These are phyloP conservation scores for Alternaria sp. DNA, from an alignment of 2,329 filamentous ascomycete species.

Conservation along the genomic window DNA sequence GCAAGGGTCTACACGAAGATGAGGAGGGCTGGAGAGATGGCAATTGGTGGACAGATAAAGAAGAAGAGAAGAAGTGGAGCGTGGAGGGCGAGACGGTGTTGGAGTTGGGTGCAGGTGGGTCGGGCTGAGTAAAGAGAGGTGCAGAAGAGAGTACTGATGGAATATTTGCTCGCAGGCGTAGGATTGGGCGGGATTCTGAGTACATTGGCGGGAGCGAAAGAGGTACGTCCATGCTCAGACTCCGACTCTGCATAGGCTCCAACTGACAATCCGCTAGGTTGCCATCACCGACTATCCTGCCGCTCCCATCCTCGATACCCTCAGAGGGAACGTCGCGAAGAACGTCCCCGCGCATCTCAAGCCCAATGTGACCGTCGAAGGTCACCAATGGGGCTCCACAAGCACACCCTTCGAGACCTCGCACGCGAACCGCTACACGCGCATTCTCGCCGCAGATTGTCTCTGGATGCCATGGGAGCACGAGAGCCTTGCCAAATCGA, in stretches of 20 bases:
- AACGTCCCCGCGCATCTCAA: conserved; percentile 56
- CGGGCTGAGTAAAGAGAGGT: conserved; percentile 19
- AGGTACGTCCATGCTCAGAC: conserved; percentile 43
- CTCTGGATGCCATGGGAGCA: conserved; percentile 79
- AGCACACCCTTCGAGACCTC: conserved; percentile 48
- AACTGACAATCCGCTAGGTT: conserved; percentile 47
- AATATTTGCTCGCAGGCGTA: conserved; percentile 42
- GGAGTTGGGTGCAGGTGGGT: conserved; percentile 73
- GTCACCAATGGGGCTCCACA: conserved; percentile 70
- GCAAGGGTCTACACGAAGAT: conserved; percentile 27
- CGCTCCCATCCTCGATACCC: conserved; percentile 63
- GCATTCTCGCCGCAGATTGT: conserved; percentile 74
- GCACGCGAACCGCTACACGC: conserved; percentile 59
- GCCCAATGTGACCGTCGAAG: conserved; percentile 56
- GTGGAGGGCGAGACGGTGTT: conserved; percentile 62
- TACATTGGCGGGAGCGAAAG: conserved; percentile 52
- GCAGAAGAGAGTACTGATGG: conserved; percentile 37
- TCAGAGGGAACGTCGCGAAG: conserved; percentile 62
- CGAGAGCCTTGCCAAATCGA: conserved; percentile 67
- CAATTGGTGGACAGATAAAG: conserved; percentile 42
- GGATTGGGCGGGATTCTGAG: conserved; percentile 57
- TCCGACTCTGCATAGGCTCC: not conserved
- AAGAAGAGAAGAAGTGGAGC: conserved; percentile 49
- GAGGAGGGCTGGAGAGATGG: conserved; percentile 26
- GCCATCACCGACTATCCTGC: conserved; percentile 73